Evolutionary conservation across 345 rosid species (phyloP).

Genomic region (Hevea brasiliensis): DNA sequence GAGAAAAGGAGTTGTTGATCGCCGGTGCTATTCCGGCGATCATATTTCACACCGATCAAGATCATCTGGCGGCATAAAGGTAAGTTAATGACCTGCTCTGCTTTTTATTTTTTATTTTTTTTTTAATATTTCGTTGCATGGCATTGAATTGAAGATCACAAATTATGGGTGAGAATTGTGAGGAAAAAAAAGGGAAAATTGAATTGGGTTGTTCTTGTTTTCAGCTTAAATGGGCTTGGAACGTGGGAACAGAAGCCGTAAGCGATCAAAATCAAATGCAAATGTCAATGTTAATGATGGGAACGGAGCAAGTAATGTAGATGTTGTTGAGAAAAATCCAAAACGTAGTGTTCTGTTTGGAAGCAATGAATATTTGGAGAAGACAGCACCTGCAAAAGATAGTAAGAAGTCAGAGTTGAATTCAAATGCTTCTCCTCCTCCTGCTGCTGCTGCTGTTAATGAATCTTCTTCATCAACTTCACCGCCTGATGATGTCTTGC

Average conservation of each 20-base stretch:
- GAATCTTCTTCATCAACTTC: too few relatives aligned
- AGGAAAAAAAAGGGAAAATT: neutral
- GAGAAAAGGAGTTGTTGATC: conserved; percentile 4
- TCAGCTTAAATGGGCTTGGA: neutral
- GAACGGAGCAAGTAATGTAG: conserved; percentile 7
- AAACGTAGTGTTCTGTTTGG: neutral
- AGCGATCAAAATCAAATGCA: conserved; percentile 7
- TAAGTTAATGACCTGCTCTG: neutral
- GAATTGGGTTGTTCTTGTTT: neutral
- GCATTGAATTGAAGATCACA: neutral
- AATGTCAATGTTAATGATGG: conserved; percentile 12
- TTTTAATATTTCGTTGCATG: neutral
- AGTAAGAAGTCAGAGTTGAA: too few relatives aligned
- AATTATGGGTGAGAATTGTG: neutral
- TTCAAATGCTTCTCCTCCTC: too few relatives aligned
- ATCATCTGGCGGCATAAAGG: neutral
- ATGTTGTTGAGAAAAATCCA: too few relatives aligned
- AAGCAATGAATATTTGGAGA: neutral
- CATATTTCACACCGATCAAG: neutral
- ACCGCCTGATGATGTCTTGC: conserved; percentile 39
- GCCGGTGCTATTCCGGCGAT: conserved; percentile 26
- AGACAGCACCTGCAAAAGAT: too few relatives aligned
- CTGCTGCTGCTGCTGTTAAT: too few relatives aligned
- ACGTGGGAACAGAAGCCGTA: neutral
- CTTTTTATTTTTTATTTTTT: too few relatives aligned